Evolutionary conservation across 192 early-diverging fungal genomes (phyloP).

Genomic region (Diversispora eburnea): DNA sequence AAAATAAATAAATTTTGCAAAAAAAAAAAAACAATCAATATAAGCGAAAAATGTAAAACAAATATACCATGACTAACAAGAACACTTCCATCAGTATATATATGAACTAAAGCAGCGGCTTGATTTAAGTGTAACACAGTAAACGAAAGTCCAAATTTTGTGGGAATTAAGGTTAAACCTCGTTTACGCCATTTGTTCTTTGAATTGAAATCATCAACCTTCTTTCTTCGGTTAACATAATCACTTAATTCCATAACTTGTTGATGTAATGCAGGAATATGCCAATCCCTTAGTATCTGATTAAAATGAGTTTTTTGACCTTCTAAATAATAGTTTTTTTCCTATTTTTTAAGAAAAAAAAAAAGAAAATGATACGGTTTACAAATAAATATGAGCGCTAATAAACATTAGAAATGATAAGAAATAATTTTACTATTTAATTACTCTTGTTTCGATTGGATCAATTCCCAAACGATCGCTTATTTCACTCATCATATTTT

Average conservation of each 20-base stretch:
- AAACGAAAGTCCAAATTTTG: slow-evolving; percentile 82
- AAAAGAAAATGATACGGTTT: no score
- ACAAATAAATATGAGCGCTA: neutral
- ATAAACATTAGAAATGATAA: neutral
- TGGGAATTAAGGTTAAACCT: slow-evolving; percentile 73
- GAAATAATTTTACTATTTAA: neutral
- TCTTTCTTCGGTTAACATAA: slow-evolving; percentile 49
- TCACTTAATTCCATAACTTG: slow-evolving; percentile 57
- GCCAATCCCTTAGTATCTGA: slow-evolving; percentile 66
- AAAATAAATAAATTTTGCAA: neutral
- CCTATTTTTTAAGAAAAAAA: slow-evolving; percentile 7
- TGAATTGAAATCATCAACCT: slow-evolving; percentile 68
- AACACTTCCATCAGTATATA: slow-evolving; percentile 83
- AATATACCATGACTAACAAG: slow-evolving; percentile 66
- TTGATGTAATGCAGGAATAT: slow-evolving; percentile 64
- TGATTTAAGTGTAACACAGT: slow-evolving; percentile 76
- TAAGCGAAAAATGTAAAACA: neutral
- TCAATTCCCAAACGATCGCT: slow-evolving; percentile 63
- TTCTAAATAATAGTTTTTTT: slow-evolving; percentile 67
- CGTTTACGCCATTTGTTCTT: slow-evolving; percentile 72
- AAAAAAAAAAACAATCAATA: neutral
- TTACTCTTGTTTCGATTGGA: slow-evolving; percentile 55
- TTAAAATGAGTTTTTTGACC: slow-evolving; percentile 71
- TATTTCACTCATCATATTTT: slow-evolving; percentile 74
- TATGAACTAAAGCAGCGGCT: slow-evolving; percentile 77